Percentiles rank a stretch among this genome's conserved stretches.
phyloP scores from a whole-genome alignment of 169 alveolate genomes.

The Plasmodium reichenowi region DNA sequence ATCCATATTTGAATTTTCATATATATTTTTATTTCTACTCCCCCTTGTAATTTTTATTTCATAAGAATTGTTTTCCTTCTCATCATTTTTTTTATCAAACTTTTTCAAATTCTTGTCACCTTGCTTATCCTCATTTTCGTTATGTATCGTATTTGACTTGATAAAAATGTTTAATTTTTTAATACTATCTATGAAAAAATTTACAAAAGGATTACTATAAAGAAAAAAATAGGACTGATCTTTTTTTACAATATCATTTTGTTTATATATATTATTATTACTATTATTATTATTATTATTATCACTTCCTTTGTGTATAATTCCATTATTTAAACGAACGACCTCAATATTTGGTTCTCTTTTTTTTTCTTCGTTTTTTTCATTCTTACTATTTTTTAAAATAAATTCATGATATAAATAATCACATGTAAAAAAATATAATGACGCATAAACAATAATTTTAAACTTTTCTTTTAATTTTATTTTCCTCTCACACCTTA shows the following conservation, averaged over 20 bases:
- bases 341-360: neutral
- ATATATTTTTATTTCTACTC: slow-evolving; percentile 12
- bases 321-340: neutral
- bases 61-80: slow-evolving; percentile 11
- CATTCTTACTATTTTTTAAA: slow-evolving; percentile 8
- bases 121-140: neutral
- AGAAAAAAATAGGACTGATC: no score
- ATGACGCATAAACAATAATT: slow-evolving; percentile 64
- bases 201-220: no score
- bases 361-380: neutral
- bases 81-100: slow-evolving; percentile 10
- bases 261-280: no score
- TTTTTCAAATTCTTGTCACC: neutral
- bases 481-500: slow-evolving; percentile 34
- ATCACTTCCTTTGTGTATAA: no score
- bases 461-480: slow-evolving; percentile 65
- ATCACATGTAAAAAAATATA: slow-evolving; percentile 61
- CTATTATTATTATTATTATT: no score
- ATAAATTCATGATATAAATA: slow-evolving; percentile 64
- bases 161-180: slow-evolving; percentile 27
- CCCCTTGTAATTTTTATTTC: slow-evolving; percentile 63
- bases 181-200: slow-evolving; percentile 4
- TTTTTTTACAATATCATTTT: no score
- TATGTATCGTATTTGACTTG: neutral
- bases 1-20: neutral